Conservation (phyloP, 495 filamentous ascomycete species). For the Xylaria bambusicola region DNA sequence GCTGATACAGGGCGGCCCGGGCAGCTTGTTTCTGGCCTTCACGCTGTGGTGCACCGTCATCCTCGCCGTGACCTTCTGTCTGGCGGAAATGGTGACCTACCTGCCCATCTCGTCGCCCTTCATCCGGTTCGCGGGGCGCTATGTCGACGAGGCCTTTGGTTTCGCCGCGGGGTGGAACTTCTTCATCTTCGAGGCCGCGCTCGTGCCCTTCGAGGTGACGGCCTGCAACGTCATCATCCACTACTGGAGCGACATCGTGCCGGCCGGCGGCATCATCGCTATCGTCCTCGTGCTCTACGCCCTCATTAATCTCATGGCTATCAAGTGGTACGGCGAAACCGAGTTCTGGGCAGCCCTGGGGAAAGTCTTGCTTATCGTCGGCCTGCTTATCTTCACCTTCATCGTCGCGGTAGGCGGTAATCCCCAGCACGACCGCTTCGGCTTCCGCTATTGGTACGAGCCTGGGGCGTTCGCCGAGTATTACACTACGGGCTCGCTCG, state of each 20-base stretch:
- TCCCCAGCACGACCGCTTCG: slow-evolving; percentile 62
- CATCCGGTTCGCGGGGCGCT: slow-evolving; percentile 73
- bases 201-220: slow-evolving; percentile 65
- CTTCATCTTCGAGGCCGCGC: slow-evolving; percentile 62
- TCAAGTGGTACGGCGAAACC: slow-evolving; percentile 65
- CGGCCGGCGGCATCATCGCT: slow-evolving; percentile 57
- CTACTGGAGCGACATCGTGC: slow-evolving; percentile 64
- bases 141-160: slow-evolving; percentile 65
- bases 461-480: slow-evolving; percentile 67
- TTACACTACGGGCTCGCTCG: slow-evolving; percentile 56
- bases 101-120: slow-evolving; percentile 73
- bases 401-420: slow-evolving; percentile 70
- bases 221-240: slow-evolving; percentile 63
- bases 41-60: slow-evolving; percentile 63
- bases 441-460: slow-evolving; percentile 69
- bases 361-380: slow-evolving; percentile 64
- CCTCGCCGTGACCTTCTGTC: slow-evolving; percentile 59
- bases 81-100: slow-evolving; percentile 76
- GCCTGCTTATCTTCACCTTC: slow-evolving; percentile 65
- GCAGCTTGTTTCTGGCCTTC: slow-evolving; percentile 74
- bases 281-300: slow-evolving; percentile 61
- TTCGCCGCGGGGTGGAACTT: slow-evolving; percentile 69
- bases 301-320: slow-evolving; percentile 54
- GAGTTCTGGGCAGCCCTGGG: slow-evolving; percentile 67
- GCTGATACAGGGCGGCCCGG: slow-evolving; percentile 72